Evolutionary conservation across 2,329 filamentous ascomycete genomes (phyloP).

Genomic region (Fusarium austroafricanum): DNA sequence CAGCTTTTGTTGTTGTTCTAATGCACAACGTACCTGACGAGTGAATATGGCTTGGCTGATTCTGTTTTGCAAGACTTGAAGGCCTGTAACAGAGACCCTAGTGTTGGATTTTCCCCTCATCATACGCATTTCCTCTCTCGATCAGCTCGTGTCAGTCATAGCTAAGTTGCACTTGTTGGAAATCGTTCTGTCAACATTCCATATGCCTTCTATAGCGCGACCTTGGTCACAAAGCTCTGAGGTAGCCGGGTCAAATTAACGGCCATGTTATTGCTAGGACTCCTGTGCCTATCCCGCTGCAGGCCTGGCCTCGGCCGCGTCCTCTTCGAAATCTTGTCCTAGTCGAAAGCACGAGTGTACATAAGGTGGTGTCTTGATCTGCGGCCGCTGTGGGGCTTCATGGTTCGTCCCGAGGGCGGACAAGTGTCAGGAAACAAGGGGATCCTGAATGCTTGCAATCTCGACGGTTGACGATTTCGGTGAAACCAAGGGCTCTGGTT

Average conservation of each 20-base stretch:
- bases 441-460: constrained; percentile 47
- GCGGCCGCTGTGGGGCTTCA: constrained; percentile 56
- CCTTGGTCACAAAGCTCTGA: constrained; percentile 18
- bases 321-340: constrained; percentile 34
- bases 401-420: constrained; percentile 54
- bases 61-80: constrained; percentile 1
- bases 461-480: constrained; percentile 50
- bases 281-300: constrained; percentile 47
- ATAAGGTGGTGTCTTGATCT: constrained; percentile 52
- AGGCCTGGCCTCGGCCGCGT: constrained; percentile 44
- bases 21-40: constrained; percentile 20
- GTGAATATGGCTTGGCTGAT: constrained; percentile 11
- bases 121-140: neutral
- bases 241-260: constrained; percentile 38
- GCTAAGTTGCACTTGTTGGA: neutral
- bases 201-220: constrained; percentile 33
- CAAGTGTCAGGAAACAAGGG: constrained; percentile 53
- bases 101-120: neutral
- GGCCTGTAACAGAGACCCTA: neutral
- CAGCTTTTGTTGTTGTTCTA: constrained; percentile 27
- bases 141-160: neutral
- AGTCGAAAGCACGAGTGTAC: constrained; percentile 38
- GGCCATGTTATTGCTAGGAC: constrained; percentile 46
- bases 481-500: constrained; percentile 52
- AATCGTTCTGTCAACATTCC: constrained; percentile 30